phyloP scores from a whole-genome alignment of 768 basidiomycete genomes.

The Termitomyces sp. region DNA sequence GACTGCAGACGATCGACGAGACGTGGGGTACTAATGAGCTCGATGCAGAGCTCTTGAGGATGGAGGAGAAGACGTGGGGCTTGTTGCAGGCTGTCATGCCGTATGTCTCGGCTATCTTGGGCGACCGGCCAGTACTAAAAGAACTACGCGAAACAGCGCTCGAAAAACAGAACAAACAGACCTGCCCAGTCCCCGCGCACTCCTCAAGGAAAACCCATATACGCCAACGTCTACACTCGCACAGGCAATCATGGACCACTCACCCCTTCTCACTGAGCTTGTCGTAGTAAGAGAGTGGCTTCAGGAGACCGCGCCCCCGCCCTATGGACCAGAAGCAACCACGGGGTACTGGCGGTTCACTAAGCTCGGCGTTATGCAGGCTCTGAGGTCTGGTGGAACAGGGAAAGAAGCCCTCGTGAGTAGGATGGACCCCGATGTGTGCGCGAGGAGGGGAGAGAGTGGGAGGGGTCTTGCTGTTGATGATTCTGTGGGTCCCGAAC shows the following conservation, averaged over 20 bases:
- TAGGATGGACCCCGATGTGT: conserved; percentile 79
- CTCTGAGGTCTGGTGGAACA: conserved; percentile 40
- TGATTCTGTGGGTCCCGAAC: conserved; percentile 58
- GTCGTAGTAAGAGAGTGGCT: conserved; percentile 86
- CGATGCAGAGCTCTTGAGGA: conserved; percentile 55
- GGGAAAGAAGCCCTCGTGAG: conserved; percentile 47
- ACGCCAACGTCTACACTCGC: conserved; percentile 73
- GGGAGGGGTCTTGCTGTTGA: conserved; percentile 64
- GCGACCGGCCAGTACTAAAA: not conserved
- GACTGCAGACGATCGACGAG: conserved; percentile 26
- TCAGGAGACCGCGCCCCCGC: conserved; percentile 63
- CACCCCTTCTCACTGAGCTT: conserved; percentile 66
- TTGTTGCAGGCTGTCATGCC: conserved; percentile 74
- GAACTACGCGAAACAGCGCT: conserved; percentile 29
- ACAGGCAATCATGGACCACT: conserved; percentile 63
- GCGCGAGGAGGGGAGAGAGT: conserved; percentile 51
- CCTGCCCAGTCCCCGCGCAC: conserved; percentile 41
- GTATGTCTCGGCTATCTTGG: conserved; percentile 32
- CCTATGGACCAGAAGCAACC: conserved; percentile 61
- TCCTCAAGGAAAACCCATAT: conserved; percentile 73
- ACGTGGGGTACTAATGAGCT: conserved; percentile 26
- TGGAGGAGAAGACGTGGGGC: conserved; percentile 82
- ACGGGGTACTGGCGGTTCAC: conserved; percentile 86
- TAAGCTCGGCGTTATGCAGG: conserved; percentile 65
- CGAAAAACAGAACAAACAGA: conserved; percentile 56